Base-by-base conservation (phyloP, 2,329 filamentous ascomycete genomes). In the Macrophomina tecta region DNA sequence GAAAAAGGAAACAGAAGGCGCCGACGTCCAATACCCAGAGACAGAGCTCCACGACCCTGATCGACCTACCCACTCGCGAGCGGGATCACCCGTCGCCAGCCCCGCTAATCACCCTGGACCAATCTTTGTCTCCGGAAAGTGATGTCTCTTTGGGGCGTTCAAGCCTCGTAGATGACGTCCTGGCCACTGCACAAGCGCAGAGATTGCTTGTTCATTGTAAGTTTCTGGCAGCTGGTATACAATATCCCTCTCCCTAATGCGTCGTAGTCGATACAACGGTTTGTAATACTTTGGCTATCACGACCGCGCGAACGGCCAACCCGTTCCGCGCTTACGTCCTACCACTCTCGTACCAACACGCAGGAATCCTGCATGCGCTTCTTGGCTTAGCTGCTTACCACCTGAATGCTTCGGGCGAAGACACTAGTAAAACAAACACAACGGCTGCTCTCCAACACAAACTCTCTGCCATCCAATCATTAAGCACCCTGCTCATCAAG, bases 361-460 rank as follows among this genome's bases (percentile, higher is more conserved):
- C 60, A 6, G 68, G 69, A 1, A 30, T 69, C 12, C 36, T 69
- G 9, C 68, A 69, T 16, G 68, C 65, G 4, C 53, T 69, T 1
- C 64, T 70, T 12, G 69, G 68, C 12, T 46, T 70, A 5, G 52
- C 68, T 23, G 69, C 69, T 32, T 70, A 68, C 28, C 69, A 70
- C 38, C 38, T 70, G n/a, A 49, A 49, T 14, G 64, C 67, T 7
- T 67, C 65, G 12, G 67, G 65, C 2, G 12, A 18, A 9, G 61
- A 64, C 18, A 53, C 48, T 9, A 53, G 48, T 32, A 30, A 48
- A 36, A 16, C 64, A 45, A 56, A 65, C 64, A 46, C 58, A 5
- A 69, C 67, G 2, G 56, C 67, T 34, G 68, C 68, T 4, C 45
- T 70, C 5, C 62, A 69, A 34, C 67, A 70, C 45, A 67, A 67